Percentiles rank a stretch among this genome's conserved stretches.
phyloP scores from a whole-genome alignment of 768 basidiomycete species.

The Pisolithus orientalis region DNA sequence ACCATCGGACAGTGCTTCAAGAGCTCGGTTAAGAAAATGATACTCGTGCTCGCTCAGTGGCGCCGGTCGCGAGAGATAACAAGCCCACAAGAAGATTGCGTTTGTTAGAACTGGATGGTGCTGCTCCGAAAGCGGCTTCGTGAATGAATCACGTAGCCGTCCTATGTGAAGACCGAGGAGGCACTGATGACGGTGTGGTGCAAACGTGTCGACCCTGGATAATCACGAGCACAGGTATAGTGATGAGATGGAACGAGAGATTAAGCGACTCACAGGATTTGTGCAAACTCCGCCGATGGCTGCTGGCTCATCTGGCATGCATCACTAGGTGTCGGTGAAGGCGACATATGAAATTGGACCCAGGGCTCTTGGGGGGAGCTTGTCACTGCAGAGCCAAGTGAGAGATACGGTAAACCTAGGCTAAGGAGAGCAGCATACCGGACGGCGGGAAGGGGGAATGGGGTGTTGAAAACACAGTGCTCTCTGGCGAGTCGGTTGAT shows the following conservation, averaged over 20 bases:
- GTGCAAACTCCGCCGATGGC: constrained; percentile 53
- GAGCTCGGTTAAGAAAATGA: constrained; percentile 59
- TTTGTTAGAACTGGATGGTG: constrained; percentile 75
- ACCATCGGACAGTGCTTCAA: constrained; percentile 58
- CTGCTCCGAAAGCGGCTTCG: constrained; percentile 48
- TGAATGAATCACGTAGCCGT: constrained; percentile 56
- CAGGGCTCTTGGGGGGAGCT: constrained; percentile 50
- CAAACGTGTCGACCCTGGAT: constrained; percentile 65
- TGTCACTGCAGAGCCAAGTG: constrained; percentile 26
- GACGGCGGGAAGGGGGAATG: constrained; percentile 56
- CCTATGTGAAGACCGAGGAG: constrained; percentile 67
- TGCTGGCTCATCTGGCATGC: constrained; percentile 39
- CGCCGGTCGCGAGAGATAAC: constrained; percentile 70
- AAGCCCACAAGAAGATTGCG: constrained; percentile 78
- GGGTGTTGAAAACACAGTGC: constrained; percentile 45
- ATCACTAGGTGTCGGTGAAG: constrained; percentile 49
- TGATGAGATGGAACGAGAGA: constrained; percentile 5
- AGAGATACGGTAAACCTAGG: background rate
- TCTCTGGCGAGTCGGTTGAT: constrained; percentile 43
- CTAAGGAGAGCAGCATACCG: constrained; percentile 27
- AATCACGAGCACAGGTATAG: constrained; percentile 3
- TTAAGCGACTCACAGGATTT: constrained; percentile 49
- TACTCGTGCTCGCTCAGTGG: constrained; percentile 66
- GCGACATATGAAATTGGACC: constrained; percentile 43
- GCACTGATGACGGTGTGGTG: constrained; percentile 70